These are phyloP conservation scores for Podaxis rugospora DNA, from an alignment of 768 basidiomycete species.

Conservation along the genomic window DNA sequence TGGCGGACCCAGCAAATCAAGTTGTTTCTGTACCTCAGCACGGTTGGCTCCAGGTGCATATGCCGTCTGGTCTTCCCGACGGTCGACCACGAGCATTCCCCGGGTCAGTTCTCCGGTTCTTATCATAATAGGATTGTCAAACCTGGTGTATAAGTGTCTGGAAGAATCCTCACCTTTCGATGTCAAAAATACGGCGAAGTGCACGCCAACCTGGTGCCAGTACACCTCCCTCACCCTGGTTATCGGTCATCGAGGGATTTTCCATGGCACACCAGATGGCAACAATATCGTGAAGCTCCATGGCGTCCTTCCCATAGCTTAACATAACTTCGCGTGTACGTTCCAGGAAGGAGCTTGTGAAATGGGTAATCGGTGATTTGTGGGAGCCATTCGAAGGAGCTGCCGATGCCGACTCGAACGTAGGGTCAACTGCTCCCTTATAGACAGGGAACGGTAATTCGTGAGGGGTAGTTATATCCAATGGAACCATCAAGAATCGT, in stretches of 20 bases:
- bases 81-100: slow-evolving; percentile 85
- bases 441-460: slow-evolving; percentile 72
- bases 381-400: slow-evolving; percentile 39
- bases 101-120: slow-evolving; percentile 77
- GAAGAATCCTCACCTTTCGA: slow-evolving; percentile 52
- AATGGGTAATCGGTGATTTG: slow-evolving; percentile 65
- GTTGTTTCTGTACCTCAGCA: slow-evolving; percentile 51
- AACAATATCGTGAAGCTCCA: slow-evolving; percentile 90
- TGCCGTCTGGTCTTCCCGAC: slow-evolving; percentile 59
- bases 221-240: slow-evolving; percentile 2
- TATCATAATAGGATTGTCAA: neutral
- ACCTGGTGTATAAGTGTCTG: neutral
- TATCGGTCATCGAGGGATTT: slow-evolving; percentile 48
- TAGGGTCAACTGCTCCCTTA: slow-evolving; percentile 51
- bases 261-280: slow-evolving; percentile 85
- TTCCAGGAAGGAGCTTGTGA: slow-evolving; percentile 77
- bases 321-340: slow-evolving; percentile 73
- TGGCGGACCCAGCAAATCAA: slow-evolving; percentile 31
- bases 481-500: slow-evolving; percentile 64
- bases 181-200: slow-evolving; percentile 50
- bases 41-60: slow-evolving; percentile 66
- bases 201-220: slow-evolving; percentile 54
- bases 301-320: slow-evolving; percentile 74
- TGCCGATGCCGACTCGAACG: slow-evolving; percentile 43
- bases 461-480: slow-evolving; percentile 83